A percentile compares a stretch with the other conserved stretches of the same genome.
Conservation (phyloP, 2,329 filamentous ascomycete species). For the Aspergillus thermomutatus region DNA sequence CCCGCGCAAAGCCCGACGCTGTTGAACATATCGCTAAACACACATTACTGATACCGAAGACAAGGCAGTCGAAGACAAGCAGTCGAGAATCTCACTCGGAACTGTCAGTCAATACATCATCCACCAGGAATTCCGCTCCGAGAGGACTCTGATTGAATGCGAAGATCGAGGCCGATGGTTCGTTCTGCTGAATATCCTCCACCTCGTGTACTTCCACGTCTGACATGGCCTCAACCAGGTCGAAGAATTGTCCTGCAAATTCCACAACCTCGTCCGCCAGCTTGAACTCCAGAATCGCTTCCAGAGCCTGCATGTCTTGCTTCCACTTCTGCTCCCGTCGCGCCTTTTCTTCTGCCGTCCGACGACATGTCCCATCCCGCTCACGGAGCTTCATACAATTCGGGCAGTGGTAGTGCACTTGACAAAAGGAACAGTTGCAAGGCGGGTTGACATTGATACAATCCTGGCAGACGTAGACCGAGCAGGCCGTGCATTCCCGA, state of each 20-base stretch:
- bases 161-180: not conserved
- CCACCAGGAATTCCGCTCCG: not conserved
- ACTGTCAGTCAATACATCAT: not conserved
- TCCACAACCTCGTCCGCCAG: conserved; percentile 42
- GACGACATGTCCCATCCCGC: conserved; percentile 39
- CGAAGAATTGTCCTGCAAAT: conserved; percentile 41
- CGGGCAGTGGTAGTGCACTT: conserved; percentile 42
- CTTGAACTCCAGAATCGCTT: conserved; percentile 39
- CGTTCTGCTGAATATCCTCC: conserved; percentile 8
- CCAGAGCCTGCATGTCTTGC: conserved; percentile 38
- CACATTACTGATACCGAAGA: not conserved
- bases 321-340: conserved; percentile 40
- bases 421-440: conserved; percentile 44
- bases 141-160: not conserved
- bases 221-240: conserved; percentile 18
- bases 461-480: conserved; percentile 45
- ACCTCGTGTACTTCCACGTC: conserved; percentile 1
- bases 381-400: conserved; percentile 41
- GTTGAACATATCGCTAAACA: not conserved
- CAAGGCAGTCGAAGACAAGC: not conserved
- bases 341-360: conserved; percentile 36
- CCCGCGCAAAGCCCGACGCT: not conserved
- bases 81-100: not conserved
- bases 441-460: conserved; percentile 40
- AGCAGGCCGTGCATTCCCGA: conserved; percentile 45